Evolutionary conservation across 306 rosid genomes (phyloP), one percentile per base, ranked within the genome.

Genomic region (Trifolium pratense): DNA sequence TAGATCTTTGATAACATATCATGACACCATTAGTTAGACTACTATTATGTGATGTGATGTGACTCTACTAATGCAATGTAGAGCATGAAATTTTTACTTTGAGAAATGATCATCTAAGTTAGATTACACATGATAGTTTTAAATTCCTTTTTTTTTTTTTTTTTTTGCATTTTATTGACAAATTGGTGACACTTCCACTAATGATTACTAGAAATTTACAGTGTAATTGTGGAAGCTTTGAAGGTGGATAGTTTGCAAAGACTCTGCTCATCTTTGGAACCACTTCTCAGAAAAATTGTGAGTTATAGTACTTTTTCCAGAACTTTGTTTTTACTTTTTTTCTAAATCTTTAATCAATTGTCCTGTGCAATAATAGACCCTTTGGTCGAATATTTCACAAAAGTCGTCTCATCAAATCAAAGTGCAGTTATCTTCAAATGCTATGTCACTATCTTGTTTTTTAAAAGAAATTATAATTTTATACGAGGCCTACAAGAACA

Each of bases 241-340:
- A 92, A 92, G 87, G 92, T 90, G 49, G 96, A 92, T 82, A 88
- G 96, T 81, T 57, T 91, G 89, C 96, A 92, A 81, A 88, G 93
- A 71, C 88, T 90, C 8, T 80, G 85, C 68, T 90, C 97, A 64
- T 86, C 92, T 65, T 85, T 92, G 87, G 93, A 90, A 79, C 97
- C 96, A 68, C 87, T 89, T 73, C 93, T 89, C 70, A 89, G 96
- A 55, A 88, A 83, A 90, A 88, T 92, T 79, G 97, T 92, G 84
- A 92, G 97, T 81, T 77, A 16, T 43, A 51, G 45, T 36, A n/a
- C 53, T 37, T 73, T 36, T 49, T 5, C 5, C 16, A 45, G 15
- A 10, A 40, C 13, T 42, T 12, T 42, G 13, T 3, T 13, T 11
- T 43, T 43, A 12, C 1, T 43, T 8, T 2, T 11, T 10, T 42